A percentile compares a stretch with the other conserved stretches of the same genome.
Evolutionary conservation across 2,329 filamentous ascomycete species (phyloP).

Genomic region (Huntiella omanensis): DNA sequence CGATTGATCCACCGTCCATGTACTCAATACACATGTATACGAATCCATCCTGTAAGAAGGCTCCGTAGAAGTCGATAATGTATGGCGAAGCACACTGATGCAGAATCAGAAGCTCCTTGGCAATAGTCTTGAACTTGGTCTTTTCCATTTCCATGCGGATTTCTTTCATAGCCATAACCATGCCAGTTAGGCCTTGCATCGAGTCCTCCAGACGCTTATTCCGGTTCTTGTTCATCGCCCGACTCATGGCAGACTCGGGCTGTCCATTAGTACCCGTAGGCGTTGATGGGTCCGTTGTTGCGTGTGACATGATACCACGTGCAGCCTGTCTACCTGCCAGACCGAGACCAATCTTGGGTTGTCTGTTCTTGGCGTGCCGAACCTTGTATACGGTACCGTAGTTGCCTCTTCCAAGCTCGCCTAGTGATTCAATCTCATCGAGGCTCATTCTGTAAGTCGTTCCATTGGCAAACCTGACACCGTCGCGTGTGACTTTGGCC

Average conservation of each 20-base stretch:
- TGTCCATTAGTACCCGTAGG: background rate
- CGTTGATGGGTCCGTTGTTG: conserved; percentile 19
- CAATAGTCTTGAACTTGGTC: conserved; percentile 87
- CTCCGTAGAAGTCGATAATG: conserved; percentile 97
- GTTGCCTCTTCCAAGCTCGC: conserved; percentile 92
- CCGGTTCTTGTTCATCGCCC: conserved; percentile 13
- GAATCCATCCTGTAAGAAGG: conserved; percentile 95
- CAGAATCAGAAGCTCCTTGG: conserved; percentile 92
- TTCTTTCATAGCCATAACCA: conserved; percentile 98
- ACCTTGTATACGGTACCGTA: conserved; percentile 98
- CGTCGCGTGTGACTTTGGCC: conserved; percentile 70
- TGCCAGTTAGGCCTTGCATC: conserved; percentile 35
- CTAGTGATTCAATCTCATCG: conserved; percentile 82
- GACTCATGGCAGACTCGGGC: conserved; percentile 7
- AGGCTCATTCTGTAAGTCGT: conserved; percentile 84
- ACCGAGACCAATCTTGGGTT: conserved; percentile 39
- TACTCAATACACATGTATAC: conserved; percentile 99
- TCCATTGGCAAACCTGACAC: conserved; percentile 82
- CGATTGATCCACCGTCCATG: conserved; percentile 96
- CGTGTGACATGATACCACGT: conserved; percentile 16
- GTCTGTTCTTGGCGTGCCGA: conserved; percentile 51
- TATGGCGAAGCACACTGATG: conserved; percentile 90
- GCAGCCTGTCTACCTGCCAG: conserved; percentile 26
- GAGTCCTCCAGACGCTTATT: background rate
- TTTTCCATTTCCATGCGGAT: conserved; percentile 91